Percentiles rank a stretch among this genome's conserved stretches.
Conservation (phyloP, 2,329 filamentous ascomycete species). For the Colletotrichum endophyticum region DNA sequence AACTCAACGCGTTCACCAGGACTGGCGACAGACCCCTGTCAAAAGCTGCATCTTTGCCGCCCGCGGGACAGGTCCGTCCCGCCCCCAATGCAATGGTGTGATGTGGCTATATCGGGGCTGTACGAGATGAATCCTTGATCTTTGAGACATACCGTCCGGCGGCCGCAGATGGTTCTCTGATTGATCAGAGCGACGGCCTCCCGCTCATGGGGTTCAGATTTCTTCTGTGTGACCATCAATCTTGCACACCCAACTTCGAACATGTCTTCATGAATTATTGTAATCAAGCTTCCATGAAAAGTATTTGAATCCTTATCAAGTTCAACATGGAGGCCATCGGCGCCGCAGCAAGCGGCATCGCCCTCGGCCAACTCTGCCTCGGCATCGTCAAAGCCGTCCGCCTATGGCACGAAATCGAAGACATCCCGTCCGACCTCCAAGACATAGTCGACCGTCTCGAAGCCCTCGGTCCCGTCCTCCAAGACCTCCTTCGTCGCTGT, state of each 20-base stretch:
- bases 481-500: neutral
- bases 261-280: neutral
- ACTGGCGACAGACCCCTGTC: neutral
- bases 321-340: neutral
- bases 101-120: neutral
- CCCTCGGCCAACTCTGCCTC: neutral
- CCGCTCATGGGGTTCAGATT: neutral
- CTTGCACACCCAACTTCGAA: neutral
- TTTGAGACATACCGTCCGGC: neutral
- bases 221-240: neutral
- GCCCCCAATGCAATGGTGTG: neutral
- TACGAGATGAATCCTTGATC: neutral
- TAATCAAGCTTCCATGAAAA: neutral
- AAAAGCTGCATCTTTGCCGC: neutral
- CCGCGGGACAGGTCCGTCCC: neutral
- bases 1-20: neutral
- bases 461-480: neutral
- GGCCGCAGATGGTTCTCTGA: neutral
- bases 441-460: neutral
- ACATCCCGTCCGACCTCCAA: neutral
- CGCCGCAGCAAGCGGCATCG: neutral
- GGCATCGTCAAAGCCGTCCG: neutral
- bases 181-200: neutral
- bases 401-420: neutral
- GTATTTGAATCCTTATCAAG: accelerated